Percentiles rank a stretch among this genome's conserved stretches.
Evolutionary conservation across 2,329 filamentous ascomycete species (phyloP).

Genomic region (Talaromyces marneffei): DNA sequence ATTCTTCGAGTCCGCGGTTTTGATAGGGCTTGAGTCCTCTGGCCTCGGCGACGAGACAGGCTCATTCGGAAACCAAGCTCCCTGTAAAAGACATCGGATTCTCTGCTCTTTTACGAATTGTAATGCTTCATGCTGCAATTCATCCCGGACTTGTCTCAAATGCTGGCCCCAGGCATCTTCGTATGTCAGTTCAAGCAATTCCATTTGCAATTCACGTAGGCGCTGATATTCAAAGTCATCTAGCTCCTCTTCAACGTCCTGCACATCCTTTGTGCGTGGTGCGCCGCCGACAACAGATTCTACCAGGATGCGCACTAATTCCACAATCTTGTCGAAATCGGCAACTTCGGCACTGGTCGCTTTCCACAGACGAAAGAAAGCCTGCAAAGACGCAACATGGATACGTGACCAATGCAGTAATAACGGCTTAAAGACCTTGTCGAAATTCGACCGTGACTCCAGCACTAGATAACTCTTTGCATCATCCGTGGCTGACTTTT

Average conservation of each 20-base stretch:
- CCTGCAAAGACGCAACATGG: conserved; percentile 76
- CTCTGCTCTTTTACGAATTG: conserved; percentile 98
- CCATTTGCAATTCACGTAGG: conserved; percentile 85
- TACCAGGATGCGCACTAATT: conserved; percentile 81
- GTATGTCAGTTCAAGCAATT: conserved; percentile 81
- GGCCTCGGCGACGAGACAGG: conserved; percentile 41
- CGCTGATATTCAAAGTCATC: conserved; percentile 72
- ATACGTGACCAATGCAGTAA: conserved; percentile 89
- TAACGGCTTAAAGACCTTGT: conserved; percentile 79
- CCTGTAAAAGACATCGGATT: conserved; percentile 79
- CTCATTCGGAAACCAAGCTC: conserved; percentile 72
- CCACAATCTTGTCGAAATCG: conserved; percentile 89
- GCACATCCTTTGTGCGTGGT: conserved; percentile 71
- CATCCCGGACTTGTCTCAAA: conserved; percentile 81
- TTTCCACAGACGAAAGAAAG: conserved; percentile 91
- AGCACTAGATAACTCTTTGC: conserved; percentile 66
- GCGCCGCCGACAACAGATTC: conserved; percentile 85
- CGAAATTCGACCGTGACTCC: conserved; percentile 71
- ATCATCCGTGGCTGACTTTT: conserved; percentile 74
- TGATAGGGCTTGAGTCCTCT: conserved; percentile 38
- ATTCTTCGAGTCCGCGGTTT: conserved; percentile 33
- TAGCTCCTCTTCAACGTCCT: conserved; percentile 84
- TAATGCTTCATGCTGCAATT: conserved; percentile 81
- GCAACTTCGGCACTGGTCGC: conserved; percentile 74
- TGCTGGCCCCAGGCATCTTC: conserved; percentile 93